phyloP scores from a whole-genome alignment of 169 alveolate species.

The Eimeria praecox region DNA sequence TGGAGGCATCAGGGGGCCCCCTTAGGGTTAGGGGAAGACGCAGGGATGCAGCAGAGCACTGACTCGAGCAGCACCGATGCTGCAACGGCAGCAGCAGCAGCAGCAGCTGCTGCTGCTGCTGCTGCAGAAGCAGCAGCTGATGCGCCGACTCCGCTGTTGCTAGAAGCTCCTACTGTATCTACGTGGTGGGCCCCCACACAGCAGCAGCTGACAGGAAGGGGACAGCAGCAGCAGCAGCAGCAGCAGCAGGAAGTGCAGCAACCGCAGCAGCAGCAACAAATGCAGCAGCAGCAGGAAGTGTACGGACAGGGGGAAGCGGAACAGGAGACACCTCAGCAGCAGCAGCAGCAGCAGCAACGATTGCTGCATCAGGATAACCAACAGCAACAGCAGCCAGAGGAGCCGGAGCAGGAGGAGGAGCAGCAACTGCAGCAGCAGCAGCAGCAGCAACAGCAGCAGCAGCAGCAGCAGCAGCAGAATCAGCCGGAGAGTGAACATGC shows the following conservation, averaged over 20 bases:
- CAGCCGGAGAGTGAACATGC: not conserved
- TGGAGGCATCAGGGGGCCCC: slow-evolving; percentile 43
- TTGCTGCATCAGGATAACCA: not conserved
- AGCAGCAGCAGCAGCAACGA: not conserved
- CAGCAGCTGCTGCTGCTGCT: slow-evolving; percentile 44
- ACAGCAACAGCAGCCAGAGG: not conserved
- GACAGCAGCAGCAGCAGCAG: not conserved
- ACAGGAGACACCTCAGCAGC: no score
- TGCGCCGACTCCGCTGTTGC: slow-evolving; percentile 51
- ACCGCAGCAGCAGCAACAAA: not conserved
- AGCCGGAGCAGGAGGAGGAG: not conserved
- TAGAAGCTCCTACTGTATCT: slow-evolving; percentile 32
- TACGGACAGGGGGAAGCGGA: no score
- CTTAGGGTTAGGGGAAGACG: not conserved
- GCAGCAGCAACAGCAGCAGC: not conserved
- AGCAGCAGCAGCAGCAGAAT: not conserved
- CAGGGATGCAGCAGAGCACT: not conserved
- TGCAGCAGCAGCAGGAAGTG: not conserved
- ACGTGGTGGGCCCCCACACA: slow-evolving; percentile 33
- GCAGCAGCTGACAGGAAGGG: not conserved
- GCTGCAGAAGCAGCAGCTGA: slow-evolving; percentile 65
- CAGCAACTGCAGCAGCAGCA: not conserved
- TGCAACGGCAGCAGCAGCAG: not conserved
- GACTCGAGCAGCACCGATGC: slow-evolving; percentile 6
- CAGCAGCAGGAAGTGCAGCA: slow-evolving; percentile 14